Evolutionary conservation across 169 alveolate genomes (phyloP).

Genomic region (Cryptosporidium viatorum): DNA sequence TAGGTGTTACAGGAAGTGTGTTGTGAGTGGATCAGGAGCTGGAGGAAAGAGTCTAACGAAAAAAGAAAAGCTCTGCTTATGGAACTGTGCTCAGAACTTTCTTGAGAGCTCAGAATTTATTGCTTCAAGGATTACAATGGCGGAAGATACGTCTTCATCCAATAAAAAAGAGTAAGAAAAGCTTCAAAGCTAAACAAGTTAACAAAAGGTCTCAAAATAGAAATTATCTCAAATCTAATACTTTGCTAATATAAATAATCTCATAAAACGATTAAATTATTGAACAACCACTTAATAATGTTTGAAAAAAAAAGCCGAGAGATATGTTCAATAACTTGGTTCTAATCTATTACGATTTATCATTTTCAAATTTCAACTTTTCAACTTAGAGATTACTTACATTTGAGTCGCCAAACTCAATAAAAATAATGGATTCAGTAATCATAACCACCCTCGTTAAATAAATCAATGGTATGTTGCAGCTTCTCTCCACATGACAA

Average conservation of each 20-base stretch:
- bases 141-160: background rate
- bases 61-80: slow-evolving; percentile 66
- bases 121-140: background rate
- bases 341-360: background rate
- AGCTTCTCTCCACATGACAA: slow-evolving; percentile 93
- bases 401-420: background rate
- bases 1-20: slow-evolving; percentile 67
- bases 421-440: too few relatives aligned
- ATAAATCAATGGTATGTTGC: slow-evolving; percentile 87
- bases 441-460: too few relatives aligned
- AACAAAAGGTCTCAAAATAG: background rate
- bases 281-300: background rate
- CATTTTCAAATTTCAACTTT: background rate
- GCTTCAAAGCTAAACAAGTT: background rate
- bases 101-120: slow-evolving; percentile 73
- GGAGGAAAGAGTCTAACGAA: slow-evolving; percentile 47
- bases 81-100: slow-evolving; percentile 76
- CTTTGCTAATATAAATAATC: background rate
- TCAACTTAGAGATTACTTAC: background rate
- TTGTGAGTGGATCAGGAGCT: background rate
- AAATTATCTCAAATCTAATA: background rate
- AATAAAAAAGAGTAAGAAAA: background rate
- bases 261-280: background rate
- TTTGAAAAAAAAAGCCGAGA: background rate
- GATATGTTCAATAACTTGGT: background rate